A percentile compares a stretch with the other conserved stretches of the same genome.
Evolutionary conservation across 1,284 basidiomycete species (phyloP).

Genomic region (Puccinia novopanici): DNA sequence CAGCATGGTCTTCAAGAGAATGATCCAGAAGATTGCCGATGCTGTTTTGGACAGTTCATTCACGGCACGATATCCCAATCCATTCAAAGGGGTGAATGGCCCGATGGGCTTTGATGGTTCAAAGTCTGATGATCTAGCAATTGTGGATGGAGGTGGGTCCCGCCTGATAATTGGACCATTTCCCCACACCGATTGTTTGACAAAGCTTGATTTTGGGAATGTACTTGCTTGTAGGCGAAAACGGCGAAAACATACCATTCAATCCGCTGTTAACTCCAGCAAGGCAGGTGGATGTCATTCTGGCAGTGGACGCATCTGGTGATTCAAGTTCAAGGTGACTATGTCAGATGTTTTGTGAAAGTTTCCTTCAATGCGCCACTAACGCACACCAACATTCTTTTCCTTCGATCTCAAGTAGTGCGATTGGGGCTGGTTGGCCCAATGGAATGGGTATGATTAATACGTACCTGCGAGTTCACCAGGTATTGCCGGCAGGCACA

Average conservation of each 20-base stretch:
- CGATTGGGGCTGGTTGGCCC: constrained; percentile 65
- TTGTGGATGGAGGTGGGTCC: constrained; percentile 62
- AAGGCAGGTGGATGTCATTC: constrained; percentile 68
- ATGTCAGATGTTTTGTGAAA: constrained; percentile 63
- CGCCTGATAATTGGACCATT: neutral
- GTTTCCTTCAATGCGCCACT: constrained; percentile 51
- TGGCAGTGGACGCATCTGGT: constrained; percentile 69
- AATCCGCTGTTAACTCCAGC: constrained; percentile 65
- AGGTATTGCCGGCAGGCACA: constrained; percentile 11
- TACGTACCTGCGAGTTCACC: constrained; percentile 54
- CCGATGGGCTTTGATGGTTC: constrained; percentile 51
- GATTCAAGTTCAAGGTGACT: constrained; percentile 66
- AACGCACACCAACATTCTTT: neutral
- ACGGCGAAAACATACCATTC: constrained; percentile 63
- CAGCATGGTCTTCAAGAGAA: neutral
- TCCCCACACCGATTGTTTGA: neutral
- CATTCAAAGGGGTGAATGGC: constrained; percentile 52
- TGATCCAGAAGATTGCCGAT: constrained; percentile 3
- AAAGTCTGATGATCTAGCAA: constrained; percentile 59
- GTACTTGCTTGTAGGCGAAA: constrained; percentile 11
- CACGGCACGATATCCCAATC: constrained; percentile 37
- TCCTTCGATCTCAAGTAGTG: neutral
- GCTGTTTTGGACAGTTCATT: constrained; percentile 1
- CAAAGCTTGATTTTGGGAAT: neutral
- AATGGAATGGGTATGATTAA: constrained; percentile 64